Evolutionary conservation across 2,329 filamentous ascomycete species (phyloP).

Genomic region (Blastomyces emzantsi): DNA sequence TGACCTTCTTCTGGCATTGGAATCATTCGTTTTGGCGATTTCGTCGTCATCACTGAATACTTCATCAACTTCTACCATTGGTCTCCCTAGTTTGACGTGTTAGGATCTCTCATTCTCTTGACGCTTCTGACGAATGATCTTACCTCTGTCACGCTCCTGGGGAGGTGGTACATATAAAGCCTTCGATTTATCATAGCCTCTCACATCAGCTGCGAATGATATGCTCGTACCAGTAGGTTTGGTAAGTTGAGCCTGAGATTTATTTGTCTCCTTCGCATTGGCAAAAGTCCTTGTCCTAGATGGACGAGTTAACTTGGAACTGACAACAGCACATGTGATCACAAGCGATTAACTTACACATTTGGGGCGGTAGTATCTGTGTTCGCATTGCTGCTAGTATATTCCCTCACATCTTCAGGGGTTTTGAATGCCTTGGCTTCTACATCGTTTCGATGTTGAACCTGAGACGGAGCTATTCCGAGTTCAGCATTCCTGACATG

Average conservation of each 20-base stretch:
- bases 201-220: conserved; percentile 6
- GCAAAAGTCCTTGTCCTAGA: not conserved
- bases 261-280: not conserved
- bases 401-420: not conserved
- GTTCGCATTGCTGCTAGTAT: not conserved
- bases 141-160: conserved; percentile 5
- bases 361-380: not conserved
- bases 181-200: conserved; percentile 5
- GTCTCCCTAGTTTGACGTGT: not conserved
- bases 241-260: not conserved
- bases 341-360: not conserved
- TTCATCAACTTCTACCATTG: conserved; percentile 6
- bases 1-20: conserved; percentile 1
- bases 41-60: conserved; percentile 3
- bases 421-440: conserved; percentile 1
- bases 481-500: not conserved
- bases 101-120: not conserved
- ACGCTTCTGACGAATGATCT: not conserved
- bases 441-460: conserved; percentile 2
- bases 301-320: not conserved
- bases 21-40: conserved; percentile 5
- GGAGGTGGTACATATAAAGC: conserved; percentile 4
- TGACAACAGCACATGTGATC: not conserved
- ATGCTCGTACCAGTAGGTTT: conserved; percentile 1
- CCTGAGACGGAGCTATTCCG: not conserved